These are phyloP conservation scores for Primulina tabacum DNA, from an alignment of 257 asterid species.

Conservation along the genomic window DNA sequence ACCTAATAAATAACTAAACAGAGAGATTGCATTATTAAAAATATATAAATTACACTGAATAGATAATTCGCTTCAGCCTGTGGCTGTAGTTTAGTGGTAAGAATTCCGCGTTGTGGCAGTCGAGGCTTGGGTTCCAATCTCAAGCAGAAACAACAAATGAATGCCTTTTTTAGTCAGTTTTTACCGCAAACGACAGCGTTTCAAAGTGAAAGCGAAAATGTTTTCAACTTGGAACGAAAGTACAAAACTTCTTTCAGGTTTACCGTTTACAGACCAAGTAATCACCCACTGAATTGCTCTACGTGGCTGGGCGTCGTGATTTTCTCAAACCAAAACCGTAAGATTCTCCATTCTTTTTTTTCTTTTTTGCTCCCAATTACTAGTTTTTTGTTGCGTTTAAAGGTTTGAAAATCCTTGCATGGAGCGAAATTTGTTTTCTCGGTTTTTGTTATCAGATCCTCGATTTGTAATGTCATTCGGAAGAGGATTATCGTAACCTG, in stretches of 20 bases:
- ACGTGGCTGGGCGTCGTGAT: background rate
- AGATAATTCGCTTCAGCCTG: no score
- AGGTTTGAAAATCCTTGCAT: no score
- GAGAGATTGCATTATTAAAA: no score
- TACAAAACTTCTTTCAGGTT: no score
- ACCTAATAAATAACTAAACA: no score
- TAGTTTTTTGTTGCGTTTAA: no score
- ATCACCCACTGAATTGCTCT: background rate
- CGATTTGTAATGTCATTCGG: background rate
- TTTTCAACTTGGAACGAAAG: no score
- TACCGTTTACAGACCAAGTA: background rate
- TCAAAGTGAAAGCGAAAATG: no score
- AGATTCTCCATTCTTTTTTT: background rate
- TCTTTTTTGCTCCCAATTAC: background rate
- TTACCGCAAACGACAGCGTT: background rate
- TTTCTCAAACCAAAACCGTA: background rate
- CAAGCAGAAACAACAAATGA: no score
- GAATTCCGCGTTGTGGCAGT: conserved; percentile 63
- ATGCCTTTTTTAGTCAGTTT: no score
- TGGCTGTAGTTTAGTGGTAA: conserved; percentile 58
- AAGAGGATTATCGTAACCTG: no score
- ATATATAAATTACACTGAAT: no score
- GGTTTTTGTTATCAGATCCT: background rate
- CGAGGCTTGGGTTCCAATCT: conserved; percentile 61
- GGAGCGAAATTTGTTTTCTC: background rate